A percentile compares a stretch with the other conserved stretches of the same genome.
Conservation (phyloP, 306 rosid species). For the Alnus glutinosa region DNA sequence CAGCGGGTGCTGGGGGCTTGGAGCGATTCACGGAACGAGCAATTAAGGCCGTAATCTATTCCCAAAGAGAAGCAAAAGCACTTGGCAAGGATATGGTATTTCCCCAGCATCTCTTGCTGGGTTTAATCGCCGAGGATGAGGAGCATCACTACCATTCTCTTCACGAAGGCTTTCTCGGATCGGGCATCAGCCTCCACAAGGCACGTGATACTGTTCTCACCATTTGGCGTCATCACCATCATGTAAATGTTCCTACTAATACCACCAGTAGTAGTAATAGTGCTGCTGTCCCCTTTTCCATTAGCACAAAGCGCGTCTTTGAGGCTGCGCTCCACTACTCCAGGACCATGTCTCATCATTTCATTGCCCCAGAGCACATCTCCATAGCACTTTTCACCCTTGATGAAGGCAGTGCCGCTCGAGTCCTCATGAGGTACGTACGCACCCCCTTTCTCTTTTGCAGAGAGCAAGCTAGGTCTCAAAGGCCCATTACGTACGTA, state of each 20-base stretch:
- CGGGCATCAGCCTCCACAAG: slow-evolving; percentile 55
- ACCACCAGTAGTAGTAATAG: slow-evolving; percentile 16
- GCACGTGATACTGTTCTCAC: slow-evolving; percentile 62
- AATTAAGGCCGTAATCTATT: slow-evolving; percentile 63
- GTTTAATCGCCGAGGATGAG: slow-evolving; percentile 75
- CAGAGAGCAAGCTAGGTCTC: background rate
- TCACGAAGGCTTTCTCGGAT: slow-evolving; percentile 57
- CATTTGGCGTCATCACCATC: slow-evolving; percentile 39
- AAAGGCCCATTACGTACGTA: no score
- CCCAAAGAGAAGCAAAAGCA: slow-evolving; percentile 73
- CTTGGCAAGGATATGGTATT: slow-evolving; percentile 59
- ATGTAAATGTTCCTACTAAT: background rate
- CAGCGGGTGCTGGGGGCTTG: slow-evolving; percentile 44
- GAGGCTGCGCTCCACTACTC: slow-evolving; percentile 83
- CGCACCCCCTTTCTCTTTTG: background rate
- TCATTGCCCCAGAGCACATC: slow-evolving; percentile 81
- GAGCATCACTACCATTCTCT: slow-evolving; percentile 31
- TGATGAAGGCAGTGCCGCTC: slow-evolving; percentile 69
- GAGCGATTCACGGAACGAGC: slow-evolving; percentile 83
- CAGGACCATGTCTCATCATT: slow-evolving; percentile 57
- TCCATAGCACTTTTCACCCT: slow-evolving; percentile 58
- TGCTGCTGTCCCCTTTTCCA: slow-evolving; percentile 55
- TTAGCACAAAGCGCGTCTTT: slow-evolving; percentile 67
- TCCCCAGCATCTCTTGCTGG: slow-evolving; percentile 75
- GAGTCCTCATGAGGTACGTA: slow-evolving; percentile 63